A percentile compares a stretch with the other conserved stretches of the same genome.
Conservation (phyloP, 2,329 filamentous ascomycete species). For the Aspergillus clavatus region DNA sequence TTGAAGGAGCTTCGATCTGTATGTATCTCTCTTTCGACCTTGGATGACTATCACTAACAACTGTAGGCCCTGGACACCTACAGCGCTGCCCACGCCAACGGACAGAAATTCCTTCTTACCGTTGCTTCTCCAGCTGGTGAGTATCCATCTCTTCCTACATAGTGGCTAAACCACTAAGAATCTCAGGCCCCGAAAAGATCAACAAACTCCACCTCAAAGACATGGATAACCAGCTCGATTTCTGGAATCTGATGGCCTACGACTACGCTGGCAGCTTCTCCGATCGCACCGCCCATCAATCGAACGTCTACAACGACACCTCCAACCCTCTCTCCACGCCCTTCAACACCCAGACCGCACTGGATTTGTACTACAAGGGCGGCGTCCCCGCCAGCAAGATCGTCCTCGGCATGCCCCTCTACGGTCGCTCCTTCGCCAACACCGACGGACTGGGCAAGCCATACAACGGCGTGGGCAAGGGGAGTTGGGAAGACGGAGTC, state of each 20-base stretch:
- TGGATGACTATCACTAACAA: background rate
- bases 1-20: slow-evolving; percentile 30
- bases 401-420: slow-evolving; percentile 86
- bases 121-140: slow-evolving; percentile 44
- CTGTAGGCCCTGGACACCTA: slow-evolving; percentile 40
- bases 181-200: slow-evolving; percentile 41
- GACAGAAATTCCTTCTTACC: slow-evolving; percentile 43
- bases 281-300: slow-evolving; percentile 64
- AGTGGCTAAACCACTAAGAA: slow-evolving; percentile 1
- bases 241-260: slow-evolving; percentile 70
- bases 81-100: slow-evolving; percentile 34
- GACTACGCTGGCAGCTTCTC: slow-evolving; percentile 85
- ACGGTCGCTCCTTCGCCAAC: slow-evolving; percentile 76
- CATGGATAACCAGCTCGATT: slow-evolving; percentile 48
- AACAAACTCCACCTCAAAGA: slow-evolving; percentile 38
- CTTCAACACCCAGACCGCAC: slow-evolving; percentile 67
- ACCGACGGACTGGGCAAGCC: slow-evolving; percentile 68
- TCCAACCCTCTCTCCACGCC: slow-evolving; percentile 63
- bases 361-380: slow-evolving; percentile 63
- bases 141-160: background rate
- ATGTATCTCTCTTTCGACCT: slow-evolving; percentile 6
- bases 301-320: slow-evolving; percentile 65
- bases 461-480: slow-evolving; percentile 69
- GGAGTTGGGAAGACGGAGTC: slow-evolving; percentile 78
- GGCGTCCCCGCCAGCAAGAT: slow-evolving; percentile 68